phyloP scores from a whole-genome alignment of 2,329 filamentous ascomycete genomes.

The Tolypocladium inflatum region DNA sequence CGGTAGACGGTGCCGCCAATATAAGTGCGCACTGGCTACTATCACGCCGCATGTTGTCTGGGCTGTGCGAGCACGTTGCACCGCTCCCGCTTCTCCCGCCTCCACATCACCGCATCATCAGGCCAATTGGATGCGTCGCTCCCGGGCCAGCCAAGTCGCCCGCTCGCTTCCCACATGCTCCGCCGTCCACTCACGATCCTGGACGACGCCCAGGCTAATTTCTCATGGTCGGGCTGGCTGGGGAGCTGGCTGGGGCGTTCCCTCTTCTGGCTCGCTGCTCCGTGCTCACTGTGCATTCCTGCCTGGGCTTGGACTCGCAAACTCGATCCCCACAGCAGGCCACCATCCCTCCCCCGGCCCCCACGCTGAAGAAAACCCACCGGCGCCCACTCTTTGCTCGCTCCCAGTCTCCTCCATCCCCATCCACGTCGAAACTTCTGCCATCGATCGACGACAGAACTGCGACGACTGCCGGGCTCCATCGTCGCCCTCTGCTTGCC shows the following conservation, averaged over 20 bases:
- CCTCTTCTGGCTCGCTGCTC: conserved; percentile 5
- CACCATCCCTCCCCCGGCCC: neutral
- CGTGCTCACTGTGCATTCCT: conserved; percentile 1
- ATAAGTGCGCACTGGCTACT: neutral
- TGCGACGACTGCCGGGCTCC: neutral
- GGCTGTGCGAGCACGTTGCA: too few relatives aligned
- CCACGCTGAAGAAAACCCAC: conserved; percentile 3
- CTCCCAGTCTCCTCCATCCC: neutral
- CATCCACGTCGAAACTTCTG: neutral
- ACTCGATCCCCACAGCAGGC: neutral
- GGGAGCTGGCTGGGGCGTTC: conserved; percentile 1
- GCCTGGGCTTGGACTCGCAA: neutral
- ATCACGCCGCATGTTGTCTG: neutral
- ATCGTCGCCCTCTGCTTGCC: neutral
- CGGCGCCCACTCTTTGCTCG: neutral
- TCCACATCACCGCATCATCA: neutral
- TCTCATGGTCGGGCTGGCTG: neutral
- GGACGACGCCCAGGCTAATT: neutral
- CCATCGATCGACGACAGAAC: neutral
- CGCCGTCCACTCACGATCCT: neutral
- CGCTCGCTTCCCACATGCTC: neutral
- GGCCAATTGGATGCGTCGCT: neutral
- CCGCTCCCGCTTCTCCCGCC: neutral
- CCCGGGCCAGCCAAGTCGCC: neutral
- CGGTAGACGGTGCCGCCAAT: too few relatives aligned